Percentiles rank a stretch among this genome's conserved stretches.
Conservation (phyloP, 2,329 filamentous ascomycete genomes). For the Alternaria dauci region DNA sequence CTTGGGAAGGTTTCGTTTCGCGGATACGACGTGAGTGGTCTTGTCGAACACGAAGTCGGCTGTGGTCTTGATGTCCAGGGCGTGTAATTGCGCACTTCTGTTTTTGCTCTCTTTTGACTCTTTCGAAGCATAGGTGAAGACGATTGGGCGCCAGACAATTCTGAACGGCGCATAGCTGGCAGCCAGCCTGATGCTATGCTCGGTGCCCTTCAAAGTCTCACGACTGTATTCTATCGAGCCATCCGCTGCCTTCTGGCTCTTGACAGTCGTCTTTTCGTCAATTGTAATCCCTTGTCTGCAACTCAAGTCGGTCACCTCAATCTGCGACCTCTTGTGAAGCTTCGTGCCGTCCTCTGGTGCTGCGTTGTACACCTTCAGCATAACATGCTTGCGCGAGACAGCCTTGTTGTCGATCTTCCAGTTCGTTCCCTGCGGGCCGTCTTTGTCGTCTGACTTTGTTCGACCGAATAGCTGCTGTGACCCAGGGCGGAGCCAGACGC, state of each 20-base stretch:
- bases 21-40: slow-evolving; percentile 88
- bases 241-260: slow-evolving; percentile 62
- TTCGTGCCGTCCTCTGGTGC: slow-evolving; percentile 71
- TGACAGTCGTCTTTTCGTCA: slow-evolving; percentile 72
- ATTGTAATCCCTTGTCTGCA: slow-evolving; percentile 80
- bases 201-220: slow-evolving; percentile 38
- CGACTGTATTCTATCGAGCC: slow-evolving; percentile 37
- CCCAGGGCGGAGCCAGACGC: slow-evolving; percentile 85
- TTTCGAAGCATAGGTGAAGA: slow-evolving; percentile 82
- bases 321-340: slow-evolving; percentile 69
- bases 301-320: slow-evolving; percentile 82
- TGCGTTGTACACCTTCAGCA: slow-evolving; percentile 74
- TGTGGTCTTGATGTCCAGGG: slow-evolving; percentile 87
- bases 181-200: slow-evolving; percentile 75
- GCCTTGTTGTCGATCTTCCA: slow-evolving; percentile 76
- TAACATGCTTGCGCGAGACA: slow-evolving; percentile 88
- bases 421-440: slow-evolving; percentile 45
- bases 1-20: slow-evolving; percentile 88
- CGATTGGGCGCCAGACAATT: slow-evolving; percentile 79
- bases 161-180: slow-evolving; percentile 72
- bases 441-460: slow-evolving; percentile 67
- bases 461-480: slow-evolving; percentile 87
- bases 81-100: slow-evolving; percentile 72
- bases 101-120: slow-evolving; percentile 62
- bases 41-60: slow-evolving; percentile 72